These are phyloP conservation scores for Penicillium verhagenii DNA, from an alignment of 495 filamentous ascomycete species.

Conservation along the genomic window DNA sequence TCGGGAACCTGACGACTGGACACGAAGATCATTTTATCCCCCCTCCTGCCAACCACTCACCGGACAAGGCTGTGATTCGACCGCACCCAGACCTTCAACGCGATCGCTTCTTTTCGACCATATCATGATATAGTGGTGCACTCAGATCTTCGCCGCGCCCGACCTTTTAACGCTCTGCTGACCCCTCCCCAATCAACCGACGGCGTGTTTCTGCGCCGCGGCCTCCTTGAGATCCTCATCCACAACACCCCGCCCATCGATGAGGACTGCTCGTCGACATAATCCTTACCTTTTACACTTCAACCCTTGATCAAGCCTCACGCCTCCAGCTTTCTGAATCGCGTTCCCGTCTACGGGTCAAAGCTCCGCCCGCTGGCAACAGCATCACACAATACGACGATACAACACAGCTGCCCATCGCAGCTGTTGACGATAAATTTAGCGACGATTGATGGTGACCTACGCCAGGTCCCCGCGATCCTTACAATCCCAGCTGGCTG, in stretches of 20 bases:
- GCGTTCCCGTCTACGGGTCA: constrained; percentile 4
- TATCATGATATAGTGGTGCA: constrained; percentile 4
- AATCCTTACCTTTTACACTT: neutral
- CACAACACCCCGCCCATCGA: constrained; percentile 12
- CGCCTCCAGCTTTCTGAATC: neutral
- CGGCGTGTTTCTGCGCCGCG: constrained; percentile 5
- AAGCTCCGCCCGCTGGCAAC: constrained; percentile 18
- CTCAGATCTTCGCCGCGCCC: neutral
- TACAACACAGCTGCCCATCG: constrained; percentile 9
- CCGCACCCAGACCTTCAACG: neutral
- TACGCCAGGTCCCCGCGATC: constrained; percentile 3
- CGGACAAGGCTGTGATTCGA: neutral
- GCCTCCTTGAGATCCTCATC: constrained; percentile 5
- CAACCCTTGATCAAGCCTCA: neutral
- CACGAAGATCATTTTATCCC: constrained; percentile 1
- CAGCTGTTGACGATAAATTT: constrained; percentile 9
- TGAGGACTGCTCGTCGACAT: constrained; percentile 1
- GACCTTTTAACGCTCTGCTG: neutral
- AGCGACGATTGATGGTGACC: constrained; percentile 25
- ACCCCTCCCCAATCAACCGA: constrained; percentile 2
- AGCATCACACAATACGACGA: constrained; percentile 15
- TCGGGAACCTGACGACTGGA: neutral
- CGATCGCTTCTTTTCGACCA: constrained; percentile 1
- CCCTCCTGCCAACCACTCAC: neutral
- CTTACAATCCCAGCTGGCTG: constrained; percentile 19